Percentiles rank a stretch among this genome's conserved stretches.
Conservation (phyloP, 1,139 yeast genomes). For the Suhomyces ambrosiae region DNA sequence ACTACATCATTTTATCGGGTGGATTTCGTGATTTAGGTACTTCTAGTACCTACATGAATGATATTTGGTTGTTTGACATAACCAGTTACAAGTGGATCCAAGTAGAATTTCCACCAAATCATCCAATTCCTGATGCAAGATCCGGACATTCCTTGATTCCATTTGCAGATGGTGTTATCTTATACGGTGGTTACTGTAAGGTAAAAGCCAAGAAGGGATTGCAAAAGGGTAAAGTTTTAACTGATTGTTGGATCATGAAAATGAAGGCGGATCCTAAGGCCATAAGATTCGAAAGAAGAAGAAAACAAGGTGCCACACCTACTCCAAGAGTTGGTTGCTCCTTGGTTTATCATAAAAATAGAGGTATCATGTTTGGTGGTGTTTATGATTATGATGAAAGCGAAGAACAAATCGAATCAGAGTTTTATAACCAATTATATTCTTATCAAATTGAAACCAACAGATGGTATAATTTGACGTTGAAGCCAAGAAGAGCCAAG, state of each 20-base stretch:
- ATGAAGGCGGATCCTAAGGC: conserved; percentile 86
- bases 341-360: conserved; percentile 83
- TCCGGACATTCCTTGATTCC: conserved; percentile 92
- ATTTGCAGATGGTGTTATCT: conserved; percentile 76
- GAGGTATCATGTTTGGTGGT: conserved; percentile 95
- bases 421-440: conserved; percentile 77
- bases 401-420: conserved; percentile 86
- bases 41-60: conserved; percentile 79
- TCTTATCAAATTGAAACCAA: conserved; percentile 85
- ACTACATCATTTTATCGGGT: conserved; percentile 80
- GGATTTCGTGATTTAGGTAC: conserved; percentile 91
- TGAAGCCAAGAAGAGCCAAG: conserved; percentile 65
- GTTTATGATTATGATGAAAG: conserved; percentile 94
- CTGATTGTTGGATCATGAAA: conserved; percentile 84
- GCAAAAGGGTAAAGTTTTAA: conserved; percentile 89
- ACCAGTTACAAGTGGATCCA: conserved; percentile 89
- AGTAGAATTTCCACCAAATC: conserved; percentile 82
- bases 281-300: conserved; percentile 84
- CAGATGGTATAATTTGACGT: conserved; percentile 79
- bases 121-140: conserved; percentile 83
- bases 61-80: conserved; percentile 91
- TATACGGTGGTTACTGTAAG: conserved; percentile 94
- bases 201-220: conserved; percentile 87
- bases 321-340: conserved; percentile 95
- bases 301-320: conserved; percentile 87